These are phyloP conservation scores for Collybia sordida DNA, from an alignment of 768 basidiomycete genomes.

Conservation along the genomic window DNA sequence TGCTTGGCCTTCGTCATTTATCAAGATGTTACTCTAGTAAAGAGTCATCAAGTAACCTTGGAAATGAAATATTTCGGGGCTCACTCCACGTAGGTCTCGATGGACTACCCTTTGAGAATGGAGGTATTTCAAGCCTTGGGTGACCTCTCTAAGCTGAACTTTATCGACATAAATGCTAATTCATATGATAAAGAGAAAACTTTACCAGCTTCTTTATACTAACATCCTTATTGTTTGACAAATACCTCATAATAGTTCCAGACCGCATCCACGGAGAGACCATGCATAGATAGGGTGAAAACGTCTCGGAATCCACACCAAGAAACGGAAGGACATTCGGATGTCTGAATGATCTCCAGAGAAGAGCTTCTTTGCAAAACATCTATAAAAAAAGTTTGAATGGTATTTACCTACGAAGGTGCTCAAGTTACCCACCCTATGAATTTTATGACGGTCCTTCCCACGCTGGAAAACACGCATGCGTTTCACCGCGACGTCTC, in stretches of 20 bases:
- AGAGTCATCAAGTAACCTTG: background rate
- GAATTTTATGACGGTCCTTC: constrained; percentile 13
- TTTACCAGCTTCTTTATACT: constrained; percentile 18
- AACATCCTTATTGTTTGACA: constrained; percentile 13
- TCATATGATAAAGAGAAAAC: background rate
- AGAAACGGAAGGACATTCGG: constrained; percentile 25
- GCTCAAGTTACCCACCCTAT: constrained; percentile 6
- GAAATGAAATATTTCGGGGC: background rate
- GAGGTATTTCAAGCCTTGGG: constrained; percentile 15
- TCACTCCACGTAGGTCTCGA: constrained; percentile 20
- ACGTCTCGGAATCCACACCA: constrained; percentile 21
- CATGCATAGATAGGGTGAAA: constrained; percentile 22
- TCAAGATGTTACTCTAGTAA: constrained; percentile 20
- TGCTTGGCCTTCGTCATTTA: constrained; percentile 15
- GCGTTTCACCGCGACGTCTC: constrained; percentile 24
- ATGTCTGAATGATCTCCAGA: constrained; percentile 24
- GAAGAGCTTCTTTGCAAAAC: constrained; percentile 24
- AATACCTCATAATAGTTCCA: constrained; percentile 19
- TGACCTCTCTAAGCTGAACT: constrained; percentile 12
- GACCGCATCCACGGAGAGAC: constrained; percentile 24
- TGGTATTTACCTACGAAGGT: too few relatives aligned
- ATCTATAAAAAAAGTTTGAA: constrained; percentile 6
- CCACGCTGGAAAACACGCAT: constrained; percentile 23
- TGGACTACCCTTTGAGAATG: constrained; percentile 17
- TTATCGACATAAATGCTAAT: background rate